Evolutionary conservation across 192 early-diverging fungal genomes (phyloP).

Genomic region (Backusella morwellensis): DNA sequence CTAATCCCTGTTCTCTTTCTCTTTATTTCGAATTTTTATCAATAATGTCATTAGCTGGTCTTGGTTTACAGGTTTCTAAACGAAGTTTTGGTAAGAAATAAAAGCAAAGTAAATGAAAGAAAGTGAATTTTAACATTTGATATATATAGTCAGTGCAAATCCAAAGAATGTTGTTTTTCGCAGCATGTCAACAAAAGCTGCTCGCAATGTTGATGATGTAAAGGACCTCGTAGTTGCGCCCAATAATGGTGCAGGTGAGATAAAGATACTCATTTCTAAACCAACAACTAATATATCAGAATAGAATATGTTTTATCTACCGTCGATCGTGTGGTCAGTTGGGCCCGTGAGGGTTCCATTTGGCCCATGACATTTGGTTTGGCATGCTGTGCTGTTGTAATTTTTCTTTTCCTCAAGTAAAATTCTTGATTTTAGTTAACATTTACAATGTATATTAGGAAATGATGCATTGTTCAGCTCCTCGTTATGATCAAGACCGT

Average conservation of each 20-base stretch:
- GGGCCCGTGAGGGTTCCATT: constrained; percentile 88
- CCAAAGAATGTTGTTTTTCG: constrained; percentile 9
- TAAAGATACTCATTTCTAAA: too few relatives aligned
- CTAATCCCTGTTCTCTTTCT: too few relatives aligned
- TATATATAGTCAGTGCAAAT: background rate
- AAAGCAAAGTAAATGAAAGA: background rate
- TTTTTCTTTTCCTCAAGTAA: background rate
- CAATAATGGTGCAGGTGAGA: constrained; percentile 37
- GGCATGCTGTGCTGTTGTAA: constrained; percentile 86
- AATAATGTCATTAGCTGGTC: too few relatives aligned
- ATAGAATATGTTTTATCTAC: constrained; percentile 86
- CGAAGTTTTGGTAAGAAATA: constrained; percentile 25
- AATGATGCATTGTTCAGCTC: constrained; percentile 98
- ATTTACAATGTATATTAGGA: constrained; percentile 48
- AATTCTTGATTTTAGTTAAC: background rate
- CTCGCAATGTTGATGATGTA: constrained; percentile 27
- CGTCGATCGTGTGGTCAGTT: constrained; percentile 90
- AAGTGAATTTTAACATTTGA: background rate
- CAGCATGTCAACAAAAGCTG: constrained; percentile 30
- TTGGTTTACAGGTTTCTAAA: constrained; percentile 29
- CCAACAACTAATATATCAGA: background rate
- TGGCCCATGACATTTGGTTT: constrained; percentile 89
- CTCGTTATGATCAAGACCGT: constrained; percentile 97
- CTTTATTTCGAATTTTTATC: too few relatives aligned
- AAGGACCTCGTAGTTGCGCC: constrained; percentile 28